These are phyloP conservation scores for Monilinia laxa DNA, from an alignment of 2,329 filamentous ascomycete genomes.

Conservation along the genomic window DNA sequence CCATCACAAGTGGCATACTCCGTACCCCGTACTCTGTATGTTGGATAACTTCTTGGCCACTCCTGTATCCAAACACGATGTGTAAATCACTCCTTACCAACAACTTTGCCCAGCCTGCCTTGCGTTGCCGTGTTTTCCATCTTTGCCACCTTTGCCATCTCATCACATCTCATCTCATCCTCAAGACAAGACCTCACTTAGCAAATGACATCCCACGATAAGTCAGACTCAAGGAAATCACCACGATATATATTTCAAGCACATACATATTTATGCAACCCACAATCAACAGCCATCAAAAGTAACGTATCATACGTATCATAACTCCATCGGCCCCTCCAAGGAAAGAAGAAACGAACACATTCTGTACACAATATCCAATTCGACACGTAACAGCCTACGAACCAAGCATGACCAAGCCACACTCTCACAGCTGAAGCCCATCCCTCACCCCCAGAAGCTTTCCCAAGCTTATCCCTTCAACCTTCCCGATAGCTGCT, in stretches of 20 bases:
- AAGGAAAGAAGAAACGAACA: not conserved
- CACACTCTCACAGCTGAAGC: conserved; percentile 8
- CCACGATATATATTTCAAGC: too few relatives aligned
- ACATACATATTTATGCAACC: too few relatives aligned
- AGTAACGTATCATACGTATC: not conserved
- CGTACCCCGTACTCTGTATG: too few relatives aligned
- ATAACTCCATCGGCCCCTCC: not conserved
- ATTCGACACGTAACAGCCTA: conserved; percentile 15
- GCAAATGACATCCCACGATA: too few relatives aligned
- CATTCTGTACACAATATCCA: not conserved
- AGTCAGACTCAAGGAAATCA: too few relatives aligned
- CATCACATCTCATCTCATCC: too few relatives aligned
- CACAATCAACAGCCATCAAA: too few relatives aligned
- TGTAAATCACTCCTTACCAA: not conserved
- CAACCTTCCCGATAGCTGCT: not conserved
- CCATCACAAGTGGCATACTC: too few relatives aligned
- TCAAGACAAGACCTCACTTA: not conserved
- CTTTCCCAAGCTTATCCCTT: too few relatives aligned
- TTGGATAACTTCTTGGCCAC: conserved; percentile 1
- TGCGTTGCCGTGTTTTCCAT: not conserved
- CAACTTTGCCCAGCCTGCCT: too few relatives aligned
- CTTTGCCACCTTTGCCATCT: too few relatives aligned
- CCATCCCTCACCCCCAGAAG: too few relatives aligned
- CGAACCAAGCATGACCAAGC: conserved; percentile 6
- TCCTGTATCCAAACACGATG: not conserved